Conservation (phyloP, 108 stramenopile genomes). For the Skeletonema costatum region DNA sequence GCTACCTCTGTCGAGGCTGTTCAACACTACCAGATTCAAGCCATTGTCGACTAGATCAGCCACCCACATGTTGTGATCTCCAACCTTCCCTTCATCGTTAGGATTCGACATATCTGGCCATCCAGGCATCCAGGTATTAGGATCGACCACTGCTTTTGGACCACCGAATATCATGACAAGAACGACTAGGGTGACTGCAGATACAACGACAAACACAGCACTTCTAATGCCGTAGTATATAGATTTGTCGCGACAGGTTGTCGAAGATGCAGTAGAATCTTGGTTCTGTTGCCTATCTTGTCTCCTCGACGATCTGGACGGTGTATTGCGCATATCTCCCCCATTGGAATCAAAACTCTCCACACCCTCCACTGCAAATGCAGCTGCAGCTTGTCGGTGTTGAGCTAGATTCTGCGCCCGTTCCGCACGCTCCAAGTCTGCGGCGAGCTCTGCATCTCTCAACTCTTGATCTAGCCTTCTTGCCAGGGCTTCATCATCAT, state of each 20-base stretch:
- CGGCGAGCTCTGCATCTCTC: constrained; percentile 54
- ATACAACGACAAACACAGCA: not conserved
- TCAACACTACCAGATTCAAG: constrained; percentile 57
- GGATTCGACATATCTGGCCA: constrained; percentile 50
- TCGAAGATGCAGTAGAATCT: not conserved
- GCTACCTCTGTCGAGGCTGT: constrained; percentile 55
- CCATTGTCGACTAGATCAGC: constrained; percentile 49
- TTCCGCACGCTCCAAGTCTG: constrained; percentile 13
- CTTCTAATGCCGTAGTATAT: constrained; percentile 11
- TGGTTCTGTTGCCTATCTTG: not conserved
- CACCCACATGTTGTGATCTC: constrained; percentile 31
- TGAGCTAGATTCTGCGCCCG: constrained; percentile 2
- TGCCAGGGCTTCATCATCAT: constrained; percentile 39
- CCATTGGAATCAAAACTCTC: not conserved
- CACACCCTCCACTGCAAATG: not conserved
- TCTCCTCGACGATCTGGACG: not conserved
- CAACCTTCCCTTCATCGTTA: constrained; percentile 48
- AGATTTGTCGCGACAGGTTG: constrained; percentile 14
- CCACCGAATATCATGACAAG: constrained; percentile 24
- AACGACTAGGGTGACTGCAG: constrained; percentile 3
- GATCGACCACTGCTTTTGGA: constrained; percentile 18
- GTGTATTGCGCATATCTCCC: not conserved
- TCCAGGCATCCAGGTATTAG: constrained; percentile 46
- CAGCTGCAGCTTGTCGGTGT: not conserved
- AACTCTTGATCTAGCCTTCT: constrained; percentile 57